Percentiles rank a stretch among this genome's conserved stretches.
Evolutionary conservation across 2,329 filamentous ascomycete species (phyloP).

Genomic region (Beauveria sp.): DNA sequence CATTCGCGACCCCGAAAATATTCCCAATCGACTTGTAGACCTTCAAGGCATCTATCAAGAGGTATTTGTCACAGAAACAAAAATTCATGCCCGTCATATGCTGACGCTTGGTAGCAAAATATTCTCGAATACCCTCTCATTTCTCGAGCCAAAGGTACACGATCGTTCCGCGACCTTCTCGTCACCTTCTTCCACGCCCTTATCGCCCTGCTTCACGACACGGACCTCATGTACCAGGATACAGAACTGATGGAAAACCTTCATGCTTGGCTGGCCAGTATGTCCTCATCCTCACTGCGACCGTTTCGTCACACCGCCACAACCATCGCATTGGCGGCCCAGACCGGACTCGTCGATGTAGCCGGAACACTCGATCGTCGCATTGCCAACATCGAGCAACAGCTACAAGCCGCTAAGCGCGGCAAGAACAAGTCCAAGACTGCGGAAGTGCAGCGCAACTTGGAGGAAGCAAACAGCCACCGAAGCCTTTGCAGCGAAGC

Average conservation of each 20-base stretch:
- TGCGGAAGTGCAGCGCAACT: constrained; percentile 62
- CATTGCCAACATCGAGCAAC: constrained; percentile 68
- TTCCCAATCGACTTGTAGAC: constrained; percentile 67
- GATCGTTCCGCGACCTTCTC: constrained; percentile 70
- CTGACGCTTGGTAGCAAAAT: constrained; percentile 44
- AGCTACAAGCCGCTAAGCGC: constrained; percentile 67
- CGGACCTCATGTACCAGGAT: constrained; percentile 74
- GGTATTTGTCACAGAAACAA: constrained; percentile 35
- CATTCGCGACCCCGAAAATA: constrained; percentile 84
- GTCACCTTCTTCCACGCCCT: constrained; percentile 72
- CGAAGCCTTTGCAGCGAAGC: constrained; percentile 62
- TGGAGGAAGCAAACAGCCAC: constrained; percentile 62
- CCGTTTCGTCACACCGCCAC: constrained; percentile 94
- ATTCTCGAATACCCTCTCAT: constrained; percentile 90
- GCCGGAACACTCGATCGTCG: constrained; percentile 63
- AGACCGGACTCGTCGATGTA: constrained; percentile 67
- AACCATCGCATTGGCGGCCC: constrained; percentile 71
- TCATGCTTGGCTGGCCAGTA: constrained; percentile 78
- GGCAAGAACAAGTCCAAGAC: constrained; percentile 72
- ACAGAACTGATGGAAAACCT: constrained; percentile 77
- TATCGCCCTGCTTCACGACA: constrained; percentile 70
- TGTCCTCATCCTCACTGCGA: constrained; percentile 81
- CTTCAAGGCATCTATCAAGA: constrained; percentile 84
- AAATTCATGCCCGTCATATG: neutral
- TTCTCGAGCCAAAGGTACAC: constrained; percentile 67